Evolutionary conservation across 2,329 filamentous ascomycete genomes (phyloP).

Genomic region (Cordyceps cateniannulata): DNA sequence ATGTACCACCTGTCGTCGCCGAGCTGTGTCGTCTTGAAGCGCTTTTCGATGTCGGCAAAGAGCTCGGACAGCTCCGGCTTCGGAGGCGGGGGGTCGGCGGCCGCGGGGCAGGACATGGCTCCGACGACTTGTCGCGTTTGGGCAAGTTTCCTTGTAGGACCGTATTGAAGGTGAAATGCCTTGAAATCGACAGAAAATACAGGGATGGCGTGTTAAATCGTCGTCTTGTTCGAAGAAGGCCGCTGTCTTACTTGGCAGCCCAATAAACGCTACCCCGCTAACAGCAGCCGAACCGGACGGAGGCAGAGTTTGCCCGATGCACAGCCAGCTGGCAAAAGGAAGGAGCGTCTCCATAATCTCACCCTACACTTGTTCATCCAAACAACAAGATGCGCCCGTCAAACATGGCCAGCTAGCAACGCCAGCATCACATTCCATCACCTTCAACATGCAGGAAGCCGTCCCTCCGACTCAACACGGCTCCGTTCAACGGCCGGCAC

Average conservation of each 20-base stretch:
- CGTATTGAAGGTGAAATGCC: not conserved
- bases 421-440: no score
- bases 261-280: not conserved
- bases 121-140: not conserved
- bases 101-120: not conserved
- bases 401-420: not conserved
- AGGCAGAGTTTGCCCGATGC: constrained; percentile 5
- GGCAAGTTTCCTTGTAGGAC: not conserved
- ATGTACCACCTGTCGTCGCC: constrained; percentile 14
- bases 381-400: not conserved
- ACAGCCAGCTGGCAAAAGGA: not conserved
- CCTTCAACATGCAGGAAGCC: not conserved
- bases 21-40: constrained; percentile 2
- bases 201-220: no score
- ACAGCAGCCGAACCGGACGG: no score
- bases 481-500: constrained; percentile 5
- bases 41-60: constrained; percentile 6
- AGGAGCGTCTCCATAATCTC: not conserved
- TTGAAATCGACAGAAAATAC: no score
- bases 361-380: not conserved
- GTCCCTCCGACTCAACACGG: not conserved
- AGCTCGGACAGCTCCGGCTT: constrained; percentile 2
- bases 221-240: not conserved
- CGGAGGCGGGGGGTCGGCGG: not conserved
- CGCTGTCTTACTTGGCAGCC: no score